phyloP scores from a whole-genome alignment of 2,329 filamentous ascomycete genomes.

The Coniochaeta hoffmannii region DNA sequence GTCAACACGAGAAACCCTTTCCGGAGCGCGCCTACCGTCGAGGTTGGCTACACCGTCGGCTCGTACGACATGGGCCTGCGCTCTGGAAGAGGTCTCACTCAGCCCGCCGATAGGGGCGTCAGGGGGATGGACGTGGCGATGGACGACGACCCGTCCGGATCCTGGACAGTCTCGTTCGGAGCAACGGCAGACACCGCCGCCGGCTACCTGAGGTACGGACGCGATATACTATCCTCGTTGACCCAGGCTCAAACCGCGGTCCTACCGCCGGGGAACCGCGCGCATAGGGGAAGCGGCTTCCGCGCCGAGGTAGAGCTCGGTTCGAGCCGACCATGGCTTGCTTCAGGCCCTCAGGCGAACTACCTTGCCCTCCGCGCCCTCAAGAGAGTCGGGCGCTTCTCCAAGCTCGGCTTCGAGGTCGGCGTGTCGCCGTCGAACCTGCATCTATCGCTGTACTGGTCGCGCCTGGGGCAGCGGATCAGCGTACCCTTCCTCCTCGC shows the following conservation, averaged over 20 bases:
- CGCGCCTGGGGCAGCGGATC: slow-evolving; percentile 35
- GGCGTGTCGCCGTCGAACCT: slow-evolving; percentile 31
- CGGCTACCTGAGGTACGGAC: slow-evolving; percentile 28
- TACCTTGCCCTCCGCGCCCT: slow-evolving; percentile 37
- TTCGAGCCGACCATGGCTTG: slow-evolving; percentile 15
- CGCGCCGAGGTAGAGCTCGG: slow-evolving; percentile 36
- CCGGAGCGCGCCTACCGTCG: slow-evolving; percentile 27
- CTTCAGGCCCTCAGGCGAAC: slow-evolving; percentile 19
- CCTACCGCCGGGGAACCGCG: neutral
- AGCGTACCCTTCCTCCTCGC: slow-evolving; percentile 35
- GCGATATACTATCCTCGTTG: slow-evolving; percentile 23
- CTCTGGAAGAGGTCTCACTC: slow-evolving; percentile 22
- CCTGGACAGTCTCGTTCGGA: slow-evolving; percentile 33
- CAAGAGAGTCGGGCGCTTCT: slow-evolving; percentile 30
- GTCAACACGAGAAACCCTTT: slow-evolving; percentile 8
- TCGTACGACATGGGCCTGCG: slow-evolving; percentile 22
- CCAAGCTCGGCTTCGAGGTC: slow-evolving; percentile 36
- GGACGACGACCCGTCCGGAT: slow-evolving; percentile 16
- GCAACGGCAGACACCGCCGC: slow-evolving; percentile 21
- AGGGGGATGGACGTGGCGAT: slow-evolving; percentile 28
- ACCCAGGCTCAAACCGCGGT: slow-evolving; percentile 3
- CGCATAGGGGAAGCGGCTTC: slow-evolving; percentile 12
- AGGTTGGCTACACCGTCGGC: slow-evolving; percentile 31
- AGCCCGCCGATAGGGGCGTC: slow-evolving; percentile 24
- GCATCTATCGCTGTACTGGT: slow-evolving; percentile 40